Base-by-base conservation (phyloP, 768 basidiomycete genomes). In the Mrakia hoshinonis region DNA sequence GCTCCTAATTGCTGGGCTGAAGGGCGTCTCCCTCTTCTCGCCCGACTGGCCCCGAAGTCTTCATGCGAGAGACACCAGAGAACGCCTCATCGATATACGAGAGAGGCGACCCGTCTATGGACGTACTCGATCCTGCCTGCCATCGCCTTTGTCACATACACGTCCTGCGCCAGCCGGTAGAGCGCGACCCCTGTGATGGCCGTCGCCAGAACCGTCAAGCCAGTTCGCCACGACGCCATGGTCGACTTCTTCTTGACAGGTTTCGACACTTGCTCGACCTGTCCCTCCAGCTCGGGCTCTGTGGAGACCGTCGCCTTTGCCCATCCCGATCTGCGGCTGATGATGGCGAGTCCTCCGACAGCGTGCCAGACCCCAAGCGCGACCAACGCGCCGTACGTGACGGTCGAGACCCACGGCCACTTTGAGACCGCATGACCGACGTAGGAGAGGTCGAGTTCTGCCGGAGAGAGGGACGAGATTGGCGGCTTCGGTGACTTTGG, bases 371-470 rank as follows among this genome's bases (percentile, higher is more conserved):
- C 43, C 15, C 15, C 67, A 20, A 58, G 26, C 3, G 39, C 55
- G 18, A 31, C 54, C 3, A 68, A 20, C 1, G 39, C 54, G 18
- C 67, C 67, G 29, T 68, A 68, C 3, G 67, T 29, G 13, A 60
- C 24, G 3, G 39, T 2, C 2, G 22, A 11, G 39, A 58, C 24
- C 26, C 31, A 11, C 13, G 67, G 67, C 38, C 43, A 68, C 2
- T 5, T 24, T 11, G 18, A 20, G 20, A 60, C 38, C 36, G 67
- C 38, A 4, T 39, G 24, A 11, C 52, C 67, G 43, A 68, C 67
- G 55, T 43, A 68, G 38, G 39, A 46, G 55, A 58, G 55, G 67
- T 68, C 67, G 6, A 68, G 38, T 55, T 68, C 67, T 0, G 67
- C 52, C 13, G 67, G 67, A 10, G 22, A 24, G 55, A 68, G 67